A percentile compares a stretch with the other conserved stretches of the same genome.
These are phyloP conservation scores for Nakaseomyces kungkrabaensis DNA, from an alignment of 1,139 yeast species.

Conservation along the genomic window DNA sequence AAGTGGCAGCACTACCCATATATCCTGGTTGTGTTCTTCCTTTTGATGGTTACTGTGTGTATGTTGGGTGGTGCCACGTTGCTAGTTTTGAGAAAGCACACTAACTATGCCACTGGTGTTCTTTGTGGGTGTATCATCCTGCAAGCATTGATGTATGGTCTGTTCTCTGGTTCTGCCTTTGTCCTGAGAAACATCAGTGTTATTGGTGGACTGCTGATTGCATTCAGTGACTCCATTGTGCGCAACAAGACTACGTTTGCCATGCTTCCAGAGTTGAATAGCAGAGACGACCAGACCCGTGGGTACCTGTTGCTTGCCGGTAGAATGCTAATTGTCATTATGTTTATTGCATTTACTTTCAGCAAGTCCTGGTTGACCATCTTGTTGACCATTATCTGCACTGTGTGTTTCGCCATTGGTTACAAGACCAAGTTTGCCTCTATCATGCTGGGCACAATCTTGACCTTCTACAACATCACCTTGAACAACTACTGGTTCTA, in stretches of 20 bases:
- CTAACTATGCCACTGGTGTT: constrained; percentile 63
- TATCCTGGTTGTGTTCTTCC: constrained; percentile 64
- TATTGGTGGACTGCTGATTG: constrained; percentile 85
- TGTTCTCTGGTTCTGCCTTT: constrained; percentile 72
- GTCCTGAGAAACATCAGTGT: constrained; percentile 81
- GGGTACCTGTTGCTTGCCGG: constrained; percentile 86
- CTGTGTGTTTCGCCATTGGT: constrained; percentile 78
- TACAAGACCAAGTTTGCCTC: constrained; percentile 91
- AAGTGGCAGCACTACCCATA: constrained; percentile 73
- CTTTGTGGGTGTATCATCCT: constrained; percentile 63
- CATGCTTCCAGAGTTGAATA: constrained; percentile 74
- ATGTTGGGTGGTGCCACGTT: constrained; percentile 70
- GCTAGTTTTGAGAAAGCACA: constrained; percentile 61
- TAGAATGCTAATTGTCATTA: constrained; percentile 70
- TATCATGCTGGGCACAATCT: constrained; percentile 59
- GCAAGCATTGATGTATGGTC: constrained; percentile 87
- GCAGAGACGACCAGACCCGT: constrained; percentile 65
- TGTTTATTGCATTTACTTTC: constrained; percentile 79
- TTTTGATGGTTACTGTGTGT: constrained; percentile 50
- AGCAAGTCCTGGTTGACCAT: constrained; percentile 66
- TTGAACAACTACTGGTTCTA: constrained; percentile 88
- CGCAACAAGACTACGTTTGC: constrained; percentile 75
- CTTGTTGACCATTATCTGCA: constrained; percentile 57
- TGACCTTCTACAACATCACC: constrained; percentile 66
- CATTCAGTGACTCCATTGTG: constrained; percentile 81